Percentiles rank a stretch among this genome's conserved stretches.
Conservation (phyloP, 305 asterid species). For the Fraxinus xanthoxyloides region DNA sequence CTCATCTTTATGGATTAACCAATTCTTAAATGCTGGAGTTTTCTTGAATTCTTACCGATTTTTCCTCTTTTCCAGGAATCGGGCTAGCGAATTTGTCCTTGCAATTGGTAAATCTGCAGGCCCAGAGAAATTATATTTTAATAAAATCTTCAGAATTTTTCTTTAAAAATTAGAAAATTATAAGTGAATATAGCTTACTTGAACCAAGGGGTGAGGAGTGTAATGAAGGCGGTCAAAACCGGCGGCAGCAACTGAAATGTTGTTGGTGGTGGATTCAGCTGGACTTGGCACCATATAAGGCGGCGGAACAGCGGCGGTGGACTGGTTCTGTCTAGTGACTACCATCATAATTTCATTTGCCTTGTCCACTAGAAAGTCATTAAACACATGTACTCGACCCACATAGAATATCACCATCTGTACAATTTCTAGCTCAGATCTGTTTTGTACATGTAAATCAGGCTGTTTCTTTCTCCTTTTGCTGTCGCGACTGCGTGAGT, state of each 20-base stretch:
- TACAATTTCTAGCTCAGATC: conserved; percentile 38
- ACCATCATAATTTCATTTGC: conserved; percentile 46
- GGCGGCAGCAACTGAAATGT: neutral
- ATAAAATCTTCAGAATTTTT: neutral
- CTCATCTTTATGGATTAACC: neutral
- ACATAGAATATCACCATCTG: conserved; percentile 59
- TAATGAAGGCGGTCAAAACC: conserved; percentile 20
- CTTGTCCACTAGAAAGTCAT: conserved; percentile 54
- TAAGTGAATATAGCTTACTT: neutral
- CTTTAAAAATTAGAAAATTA: neutral
- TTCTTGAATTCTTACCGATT: conserved; percentile 42
- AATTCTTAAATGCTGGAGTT: neutral
- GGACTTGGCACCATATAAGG: conserved; percentile 15
- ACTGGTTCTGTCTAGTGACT: conserved; percentile 27
- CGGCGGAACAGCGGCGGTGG: conserved; percentile 5
- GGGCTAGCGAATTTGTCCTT: conserved; percentile 60
- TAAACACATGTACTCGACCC: conserved; percentile 54
- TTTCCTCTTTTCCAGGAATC: conserved; percentile 70
- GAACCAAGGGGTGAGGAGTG: conserved; percentile 32
- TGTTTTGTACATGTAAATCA: conserved; percentile 18
- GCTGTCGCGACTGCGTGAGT: no score
- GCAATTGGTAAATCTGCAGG: conserved; percentile 63
- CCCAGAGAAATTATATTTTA: neutral
- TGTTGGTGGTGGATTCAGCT: conserved; percentile 31
- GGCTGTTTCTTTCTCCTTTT: no score